A percentile compares a stretch with the other conserved stretches of the same genome.
phyloP scores from a whole-genome alignment of 306 rosid species.

The Sindora glabra region DNA sequence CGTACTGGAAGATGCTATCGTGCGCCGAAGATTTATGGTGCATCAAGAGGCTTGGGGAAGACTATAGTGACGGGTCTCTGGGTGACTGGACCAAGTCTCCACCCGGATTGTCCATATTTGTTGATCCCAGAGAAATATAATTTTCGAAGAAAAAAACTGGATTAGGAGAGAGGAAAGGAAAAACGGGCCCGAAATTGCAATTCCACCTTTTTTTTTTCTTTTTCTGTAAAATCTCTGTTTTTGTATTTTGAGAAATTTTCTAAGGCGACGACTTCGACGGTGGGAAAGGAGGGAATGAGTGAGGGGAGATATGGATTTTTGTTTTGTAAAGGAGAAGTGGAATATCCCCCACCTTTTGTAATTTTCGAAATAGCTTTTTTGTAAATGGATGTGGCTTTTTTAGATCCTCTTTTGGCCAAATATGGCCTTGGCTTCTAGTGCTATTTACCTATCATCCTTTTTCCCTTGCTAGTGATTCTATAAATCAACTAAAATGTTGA shows the following conservation, averaged over 20 bases:
- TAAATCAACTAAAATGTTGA: no score
- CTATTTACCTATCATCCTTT: conserved; percentile 1
- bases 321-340: conserved; percentile 22
- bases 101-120: conserved; percentile 72
- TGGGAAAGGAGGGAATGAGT: background rate
- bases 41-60: conserved; percentile 69
- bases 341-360: conserved; percentile 19
- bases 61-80: conserved; percentile 73
- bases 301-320: conserved; percentile 18
- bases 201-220: background rate
- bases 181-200: background rate
- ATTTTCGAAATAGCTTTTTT: conserved; percentile 11
- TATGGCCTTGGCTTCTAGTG: conserved; percentile 21
- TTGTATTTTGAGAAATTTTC: no score
- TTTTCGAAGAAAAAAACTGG: background rate
- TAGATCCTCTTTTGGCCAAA: conserved; percentile 29
- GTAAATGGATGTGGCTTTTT: conserved; percentile 49
- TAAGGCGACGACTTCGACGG: conserved; percentile 20
- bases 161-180: background rate
- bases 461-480: background rate
- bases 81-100: conserved; percentile 96
- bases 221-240: background rate
- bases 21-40: conserved; percentile 83
- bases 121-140: conserved; percentile 88
- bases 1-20: conserved; percentile 86